Evolutionary conservation across 164 flowering plant genomes (phyloP), one percentile per base, ranked within the genome.

Genomic region (Vitis rotundifolia): DNA sequence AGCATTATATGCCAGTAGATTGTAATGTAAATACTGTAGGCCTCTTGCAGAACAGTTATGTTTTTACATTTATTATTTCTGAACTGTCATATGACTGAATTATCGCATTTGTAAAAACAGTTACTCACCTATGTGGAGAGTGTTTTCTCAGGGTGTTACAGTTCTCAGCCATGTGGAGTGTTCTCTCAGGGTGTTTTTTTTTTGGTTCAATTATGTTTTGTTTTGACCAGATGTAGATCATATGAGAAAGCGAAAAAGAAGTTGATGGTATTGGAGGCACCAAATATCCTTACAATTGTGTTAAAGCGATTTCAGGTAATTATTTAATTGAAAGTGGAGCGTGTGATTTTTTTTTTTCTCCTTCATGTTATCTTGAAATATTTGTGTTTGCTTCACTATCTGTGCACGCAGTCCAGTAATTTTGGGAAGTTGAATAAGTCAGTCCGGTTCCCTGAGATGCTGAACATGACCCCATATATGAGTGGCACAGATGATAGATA

Each of bases 201-300:
- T 37, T 37, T 37, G 44, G 44, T 37, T 37, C 44, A 37, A 3
- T 6, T 37, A 3, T 6, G 5, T 37, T 3, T 59, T 52, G 22
- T 75, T 51, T 59, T 61, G 50, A 51, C 59, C 87, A 94, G 98
- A 79, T 94, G 98, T 75, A 88, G 83, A 72, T 88, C 97, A 47
- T 89, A 90, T 80, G 91, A 85, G 80, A 89, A 78, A 75, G 98
- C 97, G 50, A 89, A 78, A 72, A 94, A 94, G 87, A 89, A 86
- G 77, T 75, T 94, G 83, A 87, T 80, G 14, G 73, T 94, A 26
- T 62, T 80, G 79, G 96, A 91, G 83, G 97, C 93, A 18, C 98
- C 98, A 26, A 94, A 94, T 76, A 76, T 94, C 59, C 92, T 94
- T 54, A 94, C 97, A 48, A 87, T 94, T 76, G 96, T 84, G 49